A percentile compares a stretch with the other conserved stretches of the same genome.
These are phyloP conservation scores for Erodium moschatum DNA, from an alignment of 441 rosid genomes.

Conservation along the genomic window DNA sequence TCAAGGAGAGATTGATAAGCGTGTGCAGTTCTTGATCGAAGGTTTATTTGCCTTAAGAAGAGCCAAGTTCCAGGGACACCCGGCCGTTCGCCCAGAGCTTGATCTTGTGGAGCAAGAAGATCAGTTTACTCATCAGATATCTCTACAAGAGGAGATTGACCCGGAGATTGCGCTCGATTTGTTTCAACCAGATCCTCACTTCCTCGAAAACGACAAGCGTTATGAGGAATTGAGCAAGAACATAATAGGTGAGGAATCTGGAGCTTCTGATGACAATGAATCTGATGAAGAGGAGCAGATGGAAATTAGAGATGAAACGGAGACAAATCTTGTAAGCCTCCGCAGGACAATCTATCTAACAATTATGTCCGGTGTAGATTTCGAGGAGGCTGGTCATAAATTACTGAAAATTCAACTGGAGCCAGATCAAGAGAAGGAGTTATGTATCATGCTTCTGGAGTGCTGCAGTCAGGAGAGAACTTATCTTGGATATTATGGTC, in stretches of 20 bases:
- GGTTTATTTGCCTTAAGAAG: constrained; percentile 72
- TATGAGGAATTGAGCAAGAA: constrained; percentile 80
- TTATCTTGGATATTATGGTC: constrained; percentile 76
- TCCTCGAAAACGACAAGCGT: constrained; percentile 65
- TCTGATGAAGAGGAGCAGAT: constrained; percentile 64
- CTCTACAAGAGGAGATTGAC: constrained; percentile 55
- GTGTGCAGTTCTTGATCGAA: constrained; percentile 86
- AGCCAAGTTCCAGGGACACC: constrained; percentile 88
- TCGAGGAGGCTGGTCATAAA: constrained; percentile 98
- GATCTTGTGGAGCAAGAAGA: constrained; percentile 84
- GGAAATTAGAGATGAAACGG: constrained; percentile 83
- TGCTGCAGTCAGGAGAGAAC: constrained; percentile 95
- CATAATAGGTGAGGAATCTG: constrained; percentile 73
- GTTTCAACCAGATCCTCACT: constrained; percentile 69
- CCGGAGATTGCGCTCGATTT: constrained; percentile 75
- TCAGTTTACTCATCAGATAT: constrained; percentile 64
- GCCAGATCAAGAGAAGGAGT: constrained; percentile 98
- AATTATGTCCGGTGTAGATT: constrained; percentile 94
- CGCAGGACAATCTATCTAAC: constrained; percentile 90
- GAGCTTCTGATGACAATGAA: constrained; percentile 39
- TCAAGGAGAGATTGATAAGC: constrained; percentile 90
- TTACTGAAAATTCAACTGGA: constrained; percentile 79
- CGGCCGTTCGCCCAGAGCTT: constrained; percentile 81
- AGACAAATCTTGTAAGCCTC: constrained; percentile 83
- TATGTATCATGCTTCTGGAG: constrained; percentile 82